phyloP scores from a whole-genome alignment of 2,329 filamentous ascomycete species.

The Botryotinia convoluta region DNA sequence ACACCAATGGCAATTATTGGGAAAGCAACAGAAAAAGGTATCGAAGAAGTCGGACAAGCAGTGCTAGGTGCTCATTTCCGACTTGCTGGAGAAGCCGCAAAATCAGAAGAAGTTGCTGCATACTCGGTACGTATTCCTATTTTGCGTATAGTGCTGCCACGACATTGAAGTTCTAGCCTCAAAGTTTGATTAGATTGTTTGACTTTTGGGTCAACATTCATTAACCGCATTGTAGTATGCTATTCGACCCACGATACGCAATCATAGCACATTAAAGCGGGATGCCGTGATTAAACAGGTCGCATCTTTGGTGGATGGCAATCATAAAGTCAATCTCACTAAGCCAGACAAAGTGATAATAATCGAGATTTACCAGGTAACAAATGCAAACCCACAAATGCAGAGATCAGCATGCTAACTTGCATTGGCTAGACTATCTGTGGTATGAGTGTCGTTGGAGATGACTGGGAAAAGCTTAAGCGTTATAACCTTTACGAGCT shows the following conservation, averaged over 20 bases:
- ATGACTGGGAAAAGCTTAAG: conserved; percentile 70
- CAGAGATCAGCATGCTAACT: conserved; percentile 23
- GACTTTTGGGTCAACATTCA: not conserved
- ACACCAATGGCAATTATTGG: conserved; percentile 53
- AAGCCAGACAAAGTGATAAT: conserved; percentile 76
- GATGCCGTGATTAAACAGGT: conserved; percentile 69
- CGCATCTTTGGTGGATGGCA: conserved; percentile 47
- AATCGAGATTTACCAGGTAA: conserved; percentile 77
- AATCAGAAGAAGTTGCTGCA: conserved; percentile 27
- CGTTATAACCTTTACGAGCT: conserved; percentile 77
- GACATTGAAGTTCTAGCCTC: conserved; percentile 10
- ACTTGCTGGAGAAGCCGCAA: conserved; percentile 39
- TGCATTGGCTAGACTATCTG: conserved; percentile 58
- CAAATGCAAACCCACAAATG: conserved; percentile 8
- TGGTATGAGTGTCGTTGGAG: conserved; percentile 73
- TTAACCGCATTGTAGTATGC: conserved; percentile 61
- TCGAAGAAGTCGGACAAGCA: conserved; percentile 61
- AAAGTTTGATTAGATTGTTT: conserved; percentile 10
- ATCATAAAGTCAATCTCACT: conserved; percentile 75
- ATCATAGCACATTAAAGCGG: conserved; percentile 66
- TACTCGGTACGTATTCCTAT: conserved; percentile 21
- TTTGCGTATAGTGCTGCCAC: conserved; percentile 16
- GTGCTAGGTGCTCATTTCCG: conserved; percentile 63
- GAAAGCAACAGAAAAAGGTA: conserved; percentile 66
- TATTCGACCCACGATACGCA: conserved; percentile 76